phyloP scores from a whole-genome alignment of 1,139 yeast species.

The Scheffersomyces segobiensis region DNA sequence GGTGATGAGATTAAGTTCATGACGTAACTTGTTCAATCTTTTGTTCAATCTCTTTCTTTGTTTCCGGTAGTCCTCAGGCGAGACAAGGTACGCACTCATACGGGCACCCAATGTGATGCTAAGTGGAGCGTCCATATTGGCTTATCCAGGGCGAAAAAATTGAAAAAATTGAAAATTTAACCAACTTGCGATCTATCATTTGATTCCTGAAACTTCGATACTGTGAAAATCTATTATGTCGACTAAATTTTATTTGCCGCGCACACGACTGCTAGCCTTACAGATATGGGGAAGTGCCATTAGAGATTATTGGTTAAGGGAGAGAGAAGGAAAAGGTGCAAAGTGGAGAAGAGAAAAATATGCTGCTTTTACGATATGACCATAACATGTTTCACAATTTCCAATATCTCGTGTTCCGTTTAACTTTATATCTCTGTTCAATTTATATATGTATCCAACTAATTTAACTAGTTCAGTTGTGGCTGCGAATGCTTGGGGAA shows the following conservation, averaged over 20 bases:
- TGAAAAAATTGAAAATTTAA: too few species aligned
- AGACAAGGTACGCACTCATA: conserved; percentile 48
- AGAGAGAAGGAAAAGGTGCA: background rate
- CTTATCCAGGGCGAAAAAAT: background rate
- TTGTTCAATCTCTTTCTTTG: conserved; percentile 49
- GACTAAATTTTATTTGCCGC: background rate
- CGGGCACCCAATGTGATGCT: conserved; percentile 49
- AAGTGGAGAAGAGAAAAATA: background rate
- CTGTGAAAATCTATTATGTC: background rate
- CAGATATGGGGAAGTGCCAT: background rate
- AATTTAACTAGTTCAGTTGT: too few species aligned
- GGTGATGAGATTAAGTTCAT: conserved; percentile 54
- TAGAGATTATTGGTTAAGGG: background rate
- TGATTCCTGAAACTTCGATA: too few species aligned
- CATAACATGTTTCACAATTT: background rate
- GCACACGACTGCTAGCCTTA: background rate
- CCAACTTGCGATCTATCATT: background rate
- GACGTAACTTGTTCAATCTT: conserved; percentile 56
- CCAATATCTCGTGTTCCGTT: too few species aligned
- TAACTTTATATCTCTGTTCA: too few species aligned
- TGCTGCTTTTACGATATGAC: background rate
- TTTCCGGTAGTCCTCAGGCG: conserved; percentile 52
- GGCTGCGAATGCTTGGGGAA: background rate
- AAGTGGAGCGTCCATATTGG: conserved; percentile 35
- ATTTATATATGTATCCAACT: background rate